Base-by-base conservation (phyloP, 75 land plant genomes). In the Picea glauca region DNA sequence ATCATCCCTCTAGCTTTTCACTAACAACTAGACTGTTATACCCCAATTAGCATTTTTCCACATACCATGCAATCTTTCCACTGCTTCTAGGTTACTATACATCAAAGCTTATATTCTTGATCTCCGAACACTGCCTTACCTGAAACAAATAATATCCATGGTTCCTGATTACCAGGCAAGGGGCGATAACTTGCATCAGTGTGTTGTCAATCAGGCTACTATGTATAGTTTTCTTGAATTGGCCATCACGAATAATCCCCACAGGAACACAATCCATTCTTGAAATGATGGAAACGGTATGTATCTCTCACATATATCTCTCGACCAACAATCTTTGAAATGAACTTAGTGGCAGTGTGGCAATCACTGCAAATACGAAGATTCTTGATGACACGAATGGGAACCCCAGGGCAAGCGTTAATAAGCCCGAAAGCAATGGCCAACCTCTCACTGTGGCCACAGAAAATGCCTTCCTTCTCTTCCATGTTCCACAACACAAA, bases 241-340 rank as follows among this genome's bases (percentile, higher is more conserved):
- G 50, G 5, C 50, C 67, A 64, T 64, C 67, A 64, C 67, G 35
- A 26, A 33, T 64, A 64, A 64, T 64, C 32, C 15, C 67, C 67
- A 64, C 67, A 64, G 31, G 67, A 31, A 64, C 67, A 64, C 13
- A 64, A 33, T 30, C 67, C 67, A 64, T 64, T 26, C 76, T 50
- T 57, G 26, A 75, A 75, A 66, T 66, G 40, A 66, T 66, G 70
- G 40, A 66, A 66, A 13, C 70, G 15, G 40, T 66, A 13, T 64
- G 67, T 4, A 64, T 64, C 67, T 31, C 32, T 26, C 0, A 64
- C 67, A 64, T 20, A 30, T 13, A 64, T 64, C 32, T 64, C 67
- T 64, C 67, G 67, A 30, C 35, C 30, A 31, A 13, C 67, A 31
- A 64, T 64, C 35, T 33, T 64, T 30, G 67, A 64, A 64, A 64